These are phyloP conservation scores for Ordospora colligata DNA, from an alignment of 371 early-diverging fungal species.

Conservation along the genomic window DNA sequence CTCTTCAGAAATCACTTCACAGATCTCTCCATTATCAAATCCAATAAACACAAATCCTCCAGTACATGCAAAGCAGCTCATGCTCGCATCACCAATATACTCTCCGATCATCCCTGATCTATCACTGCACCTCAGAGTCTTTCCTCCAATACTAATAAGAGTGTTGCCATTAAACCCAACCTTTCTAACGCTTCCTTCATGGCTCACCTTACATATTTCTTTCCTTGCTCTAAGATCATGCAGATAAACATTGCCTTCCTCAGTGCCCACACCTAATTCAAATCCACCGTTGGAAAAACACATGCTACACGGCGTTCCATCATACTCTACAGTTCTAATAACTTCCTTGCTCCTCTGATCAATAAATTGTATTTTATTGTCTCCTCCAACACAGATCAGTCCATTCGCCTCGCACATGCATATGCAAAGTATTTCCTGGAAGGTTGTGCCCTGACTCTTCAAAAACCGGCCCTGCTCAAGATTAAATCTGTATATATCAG, in stretches of 20 bases:
- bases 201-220: constrained; percentile 84
- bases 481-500: constrained; percentile 80
- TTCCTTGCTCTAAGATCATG: constrained; percentile 79
- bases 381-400: constrained; percentile 75
- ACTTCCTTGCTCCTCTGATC: constrained; percentile 37
- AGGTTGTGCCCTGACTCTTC: constrained; percentile 65
- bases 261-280: constrained; percentile 74
- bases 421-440: constrained; percentile 62
- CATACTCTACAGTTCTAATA: constrained; percentile 63
- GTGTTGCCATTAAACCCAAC: constrained; percentile 72
- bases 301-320: constrained; percentile 62
- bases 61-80: constrained; percentile 74
- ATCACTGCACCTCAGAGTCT: constrained; percentile 82
- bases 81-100: constrained; percentile 75
- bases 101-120: constrained; percentile 72
- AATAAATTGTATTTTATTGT: constrained; percentile 65
- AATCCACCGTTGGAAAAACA: constrained; percentile 75
- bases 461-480: constrained; percentile 84
- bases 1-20: constrained; percentile 76
- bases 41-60: constrained; percentile 83
- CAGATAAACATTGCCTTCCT: constrained; percentile 74
- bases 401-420: constrained; percentile 79
- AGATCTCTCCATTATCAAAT: constrained; percentile 81
- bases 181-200: constrained; percentile 81
- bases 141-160: constrained; percentile 74